phyloP scores from a whole-genome alignment of 306 rosid species.

The barrel medic (Medicago truncatula) region DNA sequence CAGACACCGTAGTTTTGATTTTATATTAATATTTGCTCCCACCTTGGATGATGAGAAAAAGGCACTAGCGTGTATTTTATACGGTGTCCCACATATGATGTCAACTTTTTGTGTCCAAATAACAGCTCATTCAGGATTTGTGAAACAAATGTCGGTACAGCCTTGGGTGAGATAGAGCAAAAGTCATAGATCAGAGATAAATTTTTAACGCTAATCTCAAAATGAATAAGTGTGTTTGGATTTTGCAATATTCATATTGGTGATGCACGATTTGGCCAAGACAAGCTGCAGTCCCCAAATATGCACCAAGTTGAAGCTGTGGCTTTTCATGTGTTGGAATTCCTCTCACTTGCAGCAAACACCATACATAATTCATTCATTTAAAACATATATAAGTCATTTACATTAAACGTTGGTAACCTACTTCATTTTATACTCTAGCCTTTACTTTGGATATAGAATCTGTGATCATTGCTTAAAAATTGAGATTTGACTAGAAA shows the following conservation, averaged over 20 bases:
- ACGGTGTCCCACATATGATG: too few relatives aligned
- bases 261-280: not conserved
- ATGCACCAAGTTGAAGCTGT: not conserved
- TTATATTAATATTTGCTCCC: too few relatives aligned
- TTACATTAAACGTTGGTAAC: not conserved
- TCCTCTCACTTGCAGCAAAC: not conserved
- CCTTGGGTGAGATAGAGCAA: not conserved
- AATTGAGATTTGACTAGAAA: not conserved
- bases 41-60: too few relatives aligned
- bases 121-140: not conserved
- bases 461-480: not conserved
- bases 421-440: not conserved
- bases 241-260: not conserved
- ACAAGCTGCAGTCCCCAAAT: not conserved
- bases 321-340: not conserved
- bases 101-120: too few relatives aligned
- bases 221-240: not conserved
- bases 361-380: not conserved
- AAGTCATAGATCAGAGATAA: not conserved
- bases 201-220: not conserved
- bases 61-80: too few relatives aligned
- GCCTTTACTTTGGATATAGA: not conserved
- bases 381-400: not conserved
- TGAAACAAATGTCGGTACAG: conserved; percentile 3
- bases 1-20: too few relatives aligned